A percentile compares a stretch with the other conserved stretches of the same genome.
Conservation (phyloP, 2,329 filamentous ascomycete genomes). For the Alternaria burnsii region DNA sequence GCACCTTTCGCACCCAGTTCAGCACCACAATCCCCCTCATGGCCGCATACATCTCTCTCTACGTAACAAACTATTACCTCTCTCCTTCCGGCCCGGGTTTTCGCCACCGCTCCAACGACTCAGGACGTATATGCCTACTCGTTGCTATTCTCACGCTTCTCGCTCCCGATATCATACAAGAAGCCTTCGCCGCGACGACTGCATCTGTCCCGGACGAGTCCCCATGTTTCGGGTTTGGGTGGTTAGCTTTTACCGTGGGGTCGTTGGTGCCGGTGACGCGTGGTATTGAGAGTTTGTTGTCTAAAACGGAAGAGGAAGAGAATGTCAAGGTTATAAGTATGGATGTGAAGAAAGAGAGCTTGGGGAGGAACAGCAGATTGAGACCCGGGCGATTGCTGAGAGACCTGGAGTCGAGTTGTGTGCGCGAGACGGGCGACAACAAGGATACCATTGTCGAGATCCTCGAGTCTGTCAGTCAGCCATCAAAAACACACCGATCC, state of each 20-base stretch:
- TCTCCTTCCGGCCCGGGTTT: not conserved
- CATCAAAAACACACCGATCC: not conserved
- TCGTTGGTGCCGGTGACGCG: not conserved
- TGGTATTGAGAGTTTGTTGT: not conserved
- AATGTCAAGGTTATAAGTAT: not conserved
- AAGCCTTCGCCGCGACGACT: not conserved
- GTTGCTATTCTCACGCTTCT: not conserved
- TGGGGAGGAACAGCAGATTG: not conserved
- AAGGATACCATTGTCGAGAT: not conserved
- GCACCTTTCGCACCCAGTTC: too few species aligned
- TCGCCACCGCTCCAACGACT: not conserved
- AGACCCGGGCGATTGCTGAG: not conserved
- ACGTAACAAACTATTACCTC: not conserved
- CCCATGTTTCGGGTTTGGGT: not conserved
- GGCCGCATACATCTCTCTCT: not conserved
- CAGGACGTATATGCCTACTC: not conserved
- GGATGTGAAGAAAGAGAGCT: not conserved
- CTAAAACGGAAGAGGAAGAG: not conserved
- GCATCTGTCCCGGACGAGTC: not conserved
- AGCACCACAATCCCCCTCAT: not conserved
- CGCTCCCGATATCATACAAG: not conserved
- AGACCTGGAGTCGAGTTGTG: not conserved
- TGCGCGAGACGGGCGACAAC: not conserved
- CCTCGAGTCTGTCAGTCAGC: not conserved
- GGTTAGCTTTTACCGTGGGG: not conserved